Evolutionary conservation across 495 filamentous ascomycete species (phyloP), one percentile per base, ranked within the genome.

Genomic region (Talaromyces thailandensis): DNA sequence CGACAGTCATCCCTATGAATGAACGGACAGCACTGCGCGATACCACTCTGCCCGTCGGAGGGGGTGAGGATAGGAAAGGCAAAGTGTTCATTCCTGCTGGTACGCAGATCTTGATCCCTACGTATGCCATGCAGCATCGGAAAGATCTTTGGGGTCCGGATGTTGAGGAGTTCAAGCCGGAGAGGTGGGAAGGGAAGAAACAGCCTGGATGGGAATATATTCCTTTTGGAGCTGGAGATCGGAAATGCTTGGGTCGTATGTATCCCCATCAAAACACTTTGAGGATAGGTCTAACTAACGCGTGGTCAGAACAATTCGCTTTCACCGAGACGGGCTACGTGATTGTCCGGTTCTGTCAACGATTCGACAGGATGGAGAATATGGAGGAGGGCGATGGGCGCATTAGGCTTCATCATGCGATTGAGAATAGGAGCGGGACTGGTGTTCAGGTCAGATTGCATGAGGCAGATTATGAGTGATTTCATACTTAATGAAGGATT

Each of bases 1-100:
- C 91, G 68, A 88, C 90, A 8, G 73, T 81, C 4, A 86, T 93
- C 1, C 90, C 89, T 3, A 83, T 86, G 75, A 93, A 93, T 72
- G 81, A 86, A 40, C 86, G 90, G 43, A 68, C 83, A 3, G 86
- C 89, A 2, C 74, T 87, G 2, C 76, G 78, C 50, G 86, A 89
- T 73, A 92, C 90, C 5, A 83, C 82, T 0, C 80, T 93, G 32
- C 90, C 90, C 1, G 73, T 69, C 7, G 90, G 90, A 43, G 90
- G 88, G 51, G 90, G 90, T 0, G 80, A 82, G 6, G 84, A 89
- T 70, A 85, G 88, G 43, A 74, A 72, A 25, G 71, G 79, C 40
- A 89, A 88, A 1, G 69, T 93, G 9, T 79, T 82, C 3, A 70
- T 94, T 16, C 77, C 82, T 7, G 86, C 74, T 55, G 76, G 79